These are phyloP conservation scores for Lasiodiplodia theobromae DNA, from an alignment of 2,329 filamentous ascomycete genomes.

Conservation along the genomic window DNA sequence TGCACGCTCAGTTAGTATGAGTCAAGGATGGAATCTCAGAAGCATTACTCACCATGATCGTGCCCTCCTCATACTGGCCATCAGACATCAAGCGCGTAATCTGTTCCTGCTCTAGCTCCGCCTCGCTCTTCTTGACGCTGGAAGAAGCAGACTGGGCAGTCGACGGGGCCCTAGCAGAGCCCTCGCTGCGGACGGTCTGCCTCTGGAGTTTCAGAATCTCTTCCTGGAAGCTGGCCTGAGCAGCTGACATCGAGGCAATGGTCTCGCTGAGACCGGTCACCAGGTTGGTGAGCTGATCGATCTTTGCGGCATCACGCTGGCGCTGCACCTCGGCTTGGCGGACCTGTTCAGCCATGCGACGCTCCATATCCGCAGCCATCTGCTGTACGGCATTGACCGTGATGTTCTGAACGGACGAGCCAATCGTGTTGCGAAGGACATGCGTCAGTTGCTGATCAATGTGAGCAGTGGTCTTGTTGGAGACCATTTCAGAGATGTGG, in stretches of 20 bases:
- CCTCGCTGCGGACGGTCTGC: slow-evolving; percentile 44
- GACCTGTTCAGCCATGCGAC: slow-evolving; percentile 60
- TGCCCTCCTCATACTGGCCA: slow-evolving; percentile 57
- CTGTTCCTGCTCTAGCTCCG: slow-evolving; percentile 65
- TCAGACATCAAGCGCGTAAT: slow-evolving; percentile 70
- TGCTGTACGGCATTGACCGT: slow-evolving; percentile 72
- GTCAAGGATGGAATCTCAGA: neutral
- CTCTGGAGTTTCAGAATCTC: slow-evolving; percentile 54
- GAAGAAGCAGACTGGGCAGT: slow-evolving; percentile 11
- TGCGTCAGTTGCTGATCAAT: slow-evolving; percentile 74
- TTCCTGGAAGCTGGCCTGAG: slow-evolving; percentile 73
- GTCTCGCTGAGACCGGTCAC: slow-evolving; percentile 72
- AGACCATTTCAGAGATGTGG: slow-evolving; percentile 74
- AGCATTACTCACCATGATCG: slow-evolving; percentile 46
- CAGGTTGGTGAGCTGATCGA: slow-evolving; percentile 73
- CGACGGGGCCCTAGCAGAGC: slow-evolving; percentile 54
- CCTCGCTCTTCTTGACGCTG: slow-evolving; percentile 51
- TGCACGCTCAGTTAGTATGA: slow-evolving; percentile 34
- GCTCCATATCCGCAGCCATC: slow-evolving; percentile 72
- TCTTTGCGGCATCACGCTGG: slow-evolving; percentile 67
- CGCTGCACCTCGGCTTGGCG: slow-evolving; percentile 60
- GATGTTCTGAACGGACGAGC: slow-evolving; percentile 70
- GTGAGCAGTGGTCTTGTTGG: slow-evolving; percentile 69
- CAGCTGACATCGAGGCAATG: slow-evolving; percentile 72
- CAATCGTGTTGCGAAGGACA: slow-evolving; percentile 66